Conservation (phyloP, 768 basidiomycete species). For the Mycena vitilis region DNA sequence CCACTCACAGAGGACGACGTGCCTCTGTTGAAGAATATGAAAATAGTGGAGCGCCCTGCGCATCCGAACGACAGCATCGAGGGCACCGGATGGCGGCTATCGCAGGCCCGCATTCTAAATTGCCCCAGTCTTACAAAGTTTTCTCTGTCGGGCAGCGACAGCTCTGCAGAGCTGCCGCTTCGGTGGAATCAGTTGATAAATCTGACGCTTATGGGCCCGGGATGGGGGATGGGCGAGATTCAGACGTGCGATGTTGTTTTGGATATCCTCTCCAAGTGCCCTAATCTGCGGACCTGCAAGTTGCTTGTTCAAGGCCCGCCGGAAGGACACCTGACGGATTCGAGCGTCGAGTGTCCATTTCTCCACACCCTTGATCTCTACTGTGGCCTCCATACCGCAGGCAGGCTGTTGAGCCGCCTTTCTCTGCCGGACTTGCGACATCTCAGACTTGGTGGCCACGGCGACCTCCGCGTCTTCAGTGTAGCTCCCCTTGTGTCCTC, state of each 20-base stretch:
- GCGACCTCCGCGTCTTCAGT: background rate
- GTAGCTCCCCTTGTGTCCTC: background rate
- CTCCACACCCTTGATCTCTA: constrained; percentile 9
- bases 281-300: background rate
- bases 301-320: background rate
- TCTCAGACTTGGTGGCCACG: background rate
- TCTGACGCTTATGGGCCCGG: background rate
- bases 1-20: background rate
- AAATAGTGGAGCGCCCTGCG: background rate
- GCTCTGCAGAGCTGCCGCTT: background rate
- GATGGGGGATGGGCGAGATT: background rate
- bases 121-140: background rate
- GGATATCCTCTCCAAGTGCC: constrained; percentile 2
- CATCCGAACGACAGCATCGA: background rate
- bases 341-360: background rate
- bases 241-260: constrained; percentile 1
- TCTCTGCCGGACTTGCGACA: constrained; percentile 1
- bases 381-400: background rate
- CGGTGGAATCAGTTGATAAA: background rate
- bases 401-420: background rate
- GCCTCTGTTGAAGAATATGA: background rate
- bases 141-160: background rate
- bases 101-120: background rate
- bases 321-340: no score
- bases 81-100: no score